These are phyloP conservation scores for Colletotrichum chlorophyti DNA, from an alignment of 2,329 filamentous ascomycete genomes.

Conservation along the genomic window DNA sequence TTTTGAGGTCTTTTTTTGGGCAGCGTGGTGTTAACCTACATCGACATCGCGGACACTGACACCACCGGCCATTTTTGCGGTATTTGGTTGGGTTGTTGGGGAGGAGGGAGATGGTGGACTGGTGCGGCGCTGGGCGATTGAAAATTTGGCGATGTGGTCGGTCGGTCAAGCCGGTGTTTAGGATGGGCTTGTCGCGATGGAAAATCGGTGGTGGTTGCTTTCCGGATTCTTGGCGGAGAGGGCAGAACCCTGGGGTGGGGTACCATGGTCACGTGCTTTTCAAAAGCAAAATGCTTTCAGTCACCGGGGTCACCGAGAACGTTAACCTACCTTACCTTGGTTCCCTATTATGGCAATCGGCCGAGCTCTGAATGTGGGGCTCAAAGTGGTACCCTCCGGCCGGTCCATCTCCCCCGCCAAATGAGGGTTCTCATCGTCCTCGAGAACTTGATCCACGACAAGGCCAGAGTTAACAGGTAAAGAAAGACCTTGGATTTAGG, in stretches of 20 bases:
- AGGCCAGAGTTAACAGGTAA: too few relatives aligned
- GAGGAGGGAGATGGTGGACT: slow-evolving; percentile 35
- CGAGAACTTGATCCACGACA: too few relatives aligned
- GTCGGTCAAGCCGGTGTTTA: slow-evolving; percentile 4
- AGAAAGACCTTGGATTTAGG: too few relatives aligned
- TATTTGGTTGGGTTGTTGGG: slow-evolving; percentile 44
- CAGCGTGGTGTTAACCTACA: slow-evolving; percentile 61
- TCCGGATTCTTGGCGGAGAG: slow-evolving; percentile 17
- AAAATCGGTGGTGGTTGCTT: slow-evolving; percentile 33
- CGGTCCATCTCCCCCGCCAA: too few relatives aligned
- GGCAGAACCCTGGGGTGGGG: slow-evolving; percentile 1
- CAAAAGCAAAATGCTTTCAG: too few relatives aligned
- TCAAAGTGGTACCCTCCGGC: too few relatives aligned
- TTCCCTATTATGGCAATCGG: too few relatives aligned
- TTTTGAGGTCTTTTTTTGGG: slow-evolving; percentile 1
- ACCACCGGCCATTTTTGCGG: slow-evolving; percentile 80
- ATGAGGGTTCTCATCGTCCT: too few relatives aligned
- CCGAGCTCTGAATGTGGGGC: too few relatives aligned
- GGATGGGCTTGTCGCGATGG: slow-evolving; percentile 25
- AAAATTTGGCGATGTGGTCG: slow-evolving; percentile 34
- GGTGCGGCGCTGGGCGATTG: slow-evolving; percentile 31
- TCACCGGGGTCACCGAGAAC: too few relatives aligned
- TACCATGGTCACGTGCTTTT: not conserved
- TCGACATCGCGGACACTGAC: slow-evolving; percentile 86
- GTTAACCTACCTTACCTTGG: too few relatives aligned